These are phyloP conservation scores for Diaporthe velutina DNA, from an alignment of 2,329 filamentous ascomycete species.

Conservation along the genomic window DNA sequence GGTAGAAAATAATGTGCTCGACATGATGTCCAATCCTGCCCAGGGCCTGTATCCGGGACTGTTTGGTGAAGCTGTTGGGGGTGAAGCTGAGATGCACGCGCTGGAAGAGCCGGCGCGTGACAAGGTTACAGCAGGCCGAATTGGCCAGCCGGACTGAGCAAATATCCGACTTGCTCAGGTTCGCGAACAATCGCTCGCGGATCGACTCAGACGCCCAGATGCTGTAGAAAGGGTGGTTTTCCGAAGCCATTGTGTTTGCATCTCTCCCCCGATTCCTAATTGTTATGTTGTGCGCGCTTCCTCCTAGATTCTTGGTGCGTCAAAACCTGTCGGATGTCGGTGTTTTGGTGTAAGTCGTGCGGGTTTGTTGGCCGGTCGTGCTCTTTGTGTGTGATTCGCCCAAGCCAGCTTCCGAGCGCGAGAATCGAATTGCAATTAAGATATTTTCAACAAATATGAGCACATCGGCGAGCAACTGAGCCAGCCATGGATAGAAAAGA, in stretches of 20 bases:
- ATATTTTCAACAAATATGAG: conserved; percentile 32
- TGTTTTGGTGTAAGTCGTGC: neutral
- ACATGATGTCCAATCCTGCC: conserved; percentile 83
- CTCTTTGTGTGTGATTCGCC: neutral
- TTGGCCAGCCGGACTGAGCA: conserved; percentile 75
- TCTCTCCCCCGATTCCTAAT: conserved; percentile 43
- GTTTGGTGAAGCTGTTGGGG: conserved; percentile 81
- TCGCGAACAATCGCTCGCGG: conserved; percentile 63
- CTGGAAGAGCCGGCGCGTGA: conserved; percentile 78
- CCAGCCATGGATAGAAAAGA: conserved; percentile 26
- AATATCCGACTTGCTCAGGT: conserved; percentile 64
- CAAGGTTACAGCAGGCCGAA: conserved; percentile 77
- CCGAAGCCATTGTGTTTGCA: conserved; percentile 66
- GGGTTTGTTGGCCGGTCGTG: neutral
- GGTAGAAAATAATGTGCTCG: conserved; percentile 81
- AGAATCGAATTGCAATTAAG: conserved; percentile 30
- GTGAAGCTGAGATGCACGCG: conserved; percentile 79
- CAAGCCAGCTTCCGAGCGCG: conserved; percentile 35
- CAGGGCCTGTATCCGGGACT: conserved; percentile 79
- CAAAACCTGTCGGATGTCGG: neutral
- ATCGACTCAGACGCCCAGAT: conserved; percentile 66
- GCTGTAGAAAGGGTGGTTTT: conserved; percentile 65
- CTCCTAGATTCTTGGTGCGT: neutral
- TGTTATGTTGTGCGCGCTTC: conserved; percentile 14
- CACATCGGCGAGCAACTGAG: conserved; percentile 28